Evolutionary conservation across 495 filamentous ascomycete species (phyloP).

Genomic region (Penicillium angulare): DNA sequence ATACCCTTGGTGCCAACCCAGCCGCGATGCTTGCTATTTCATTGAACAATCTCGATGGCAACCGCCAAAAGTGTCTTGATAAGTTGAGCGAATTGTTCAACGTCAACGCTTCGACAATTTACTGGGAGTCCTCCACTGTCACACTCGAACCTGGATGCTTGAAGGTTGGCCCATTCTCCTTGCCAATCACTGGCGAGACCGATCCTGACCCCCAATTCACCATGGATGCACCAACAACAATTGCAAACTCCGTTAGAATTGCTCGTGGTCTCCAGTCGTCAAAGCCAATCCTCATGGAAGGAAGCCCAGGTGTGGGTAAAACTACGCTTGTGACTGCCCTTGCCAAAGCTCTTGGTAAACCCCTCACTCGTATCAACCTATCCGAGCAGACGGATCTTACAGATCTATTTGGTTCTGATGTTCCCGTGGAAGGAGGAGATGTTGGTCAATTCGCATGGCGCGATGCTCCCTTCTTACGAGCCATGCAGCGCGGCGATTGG

Average conservation of each 20-base stretch:
- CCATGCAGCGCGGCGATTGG: constrained; percentile 96
- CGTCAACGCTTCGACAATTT: constrained; percentile 60
- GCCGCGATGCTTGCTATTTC: constrained; percentile 74
- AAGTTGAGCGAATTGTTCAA: constrained; percentile 66
- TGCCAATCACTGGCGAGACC: constrained; percentile 50
- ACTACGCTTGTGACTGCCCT: constrained; percentile 88
- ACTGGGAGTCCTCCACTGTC: constrained; percentile 54
- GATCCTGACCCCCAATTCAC: constrained; percentile 63
- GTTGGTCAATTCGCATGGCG: constrained; percentile 91
- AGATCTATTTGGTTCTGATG: constrained; percentile 96
- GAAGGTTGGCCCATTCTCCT: constrained; percentile 69
- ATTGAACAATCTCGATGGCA: constrained; percentile 52
- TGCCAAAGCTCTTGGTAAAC: constrained; percentile 70
- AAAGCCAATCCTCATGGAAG: constrained; percentile 92
- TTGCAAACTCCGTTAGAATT: constrained; percentile 84
- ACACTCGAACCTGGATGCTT: constrained; percentile 48
- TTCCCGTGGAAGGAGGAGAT: constrained; percentile 84
- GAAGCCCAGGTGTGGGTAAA: constrained; percentile 95
- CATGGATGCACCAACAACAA: constrained; percentile 85
- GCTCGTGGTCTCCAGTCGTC: constrained; percentile 83
- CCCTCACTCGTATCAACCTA: constrained; percentile 89
- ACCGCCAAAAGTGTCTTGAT: constrained; percentile 69
- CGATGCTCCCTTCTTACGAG: constrained; percentile 90
- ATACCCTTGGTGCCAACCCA: constrained; percentile 91
- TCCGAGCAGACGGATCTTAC: constrained; percentile 97